Percentiles rank a stretch among this genome's conserved stretches.
Conservation (phyloP, 495 filamentous ascomycete species). For the Lasiosphaeris hirsuta region DNA sequence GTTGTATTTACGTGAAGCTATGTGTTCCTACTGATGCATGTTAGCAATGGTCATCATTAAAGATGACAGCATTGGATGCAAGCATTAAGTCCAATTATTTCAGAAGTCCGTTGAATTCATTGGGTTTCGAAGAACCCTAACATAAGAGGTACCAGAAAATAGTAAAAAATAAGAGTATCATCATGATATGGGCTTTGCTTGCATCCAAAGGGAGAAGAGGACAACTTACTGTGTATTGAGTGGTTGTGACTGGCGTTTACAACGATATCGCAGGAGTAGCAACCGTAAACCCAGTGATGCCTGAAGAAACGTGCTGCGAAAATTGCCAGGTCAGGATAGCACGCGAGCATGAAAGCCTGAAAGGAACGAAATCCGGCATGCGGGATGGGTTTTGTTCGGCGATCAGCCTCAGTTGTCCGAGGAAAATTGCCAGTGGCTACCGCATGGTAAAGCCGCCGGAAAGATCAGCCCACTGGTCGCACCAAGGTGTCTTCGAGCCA, state of each 20-base stretch:
- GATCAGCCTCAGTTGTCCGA: no score
- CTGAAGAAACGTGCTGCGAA: no score
- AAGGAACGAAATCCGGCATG: no score
- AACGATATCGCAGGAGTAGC: no score
- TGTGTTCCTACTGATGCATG: not conserved
- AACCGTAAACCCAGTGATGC: no score
- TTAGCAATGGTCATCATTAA: conserved; percentile 17
- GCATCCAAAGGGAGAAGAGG: not conserved
- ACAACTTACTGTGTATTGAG: conserved; percentile 13
- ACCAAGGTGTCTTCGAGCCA: no score
- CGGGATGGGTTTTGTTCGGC: no score
- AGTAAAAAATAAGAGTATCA: conserved; percentile 35
- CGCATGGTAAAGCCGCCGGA: no score
- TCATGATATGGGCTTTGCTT: conserved; percentile 45
- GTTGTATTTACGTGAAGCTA: not conserved
- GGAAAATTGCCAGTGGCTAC: no score
- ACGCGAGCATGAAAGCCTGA: no score
- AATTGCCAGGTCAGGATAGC: no score
- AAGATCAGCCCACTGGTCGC: no score
- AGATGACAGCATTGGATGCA: not conserved
- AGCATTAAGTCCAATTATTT: conserved; percentile 25
- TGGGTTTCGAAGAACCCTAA: conserved; percentile 47
- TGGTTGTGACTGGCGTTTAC: not conserved
- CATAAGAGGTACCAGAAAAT: conserved; percentile 67
- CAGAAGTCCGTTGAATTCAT: conserved; percentile 64